Evolutionary conservation across 2,329 filamentous ascomycete genomes (phyloP).

Genomic region (Hymenoscyphus salicellus): DNA sequence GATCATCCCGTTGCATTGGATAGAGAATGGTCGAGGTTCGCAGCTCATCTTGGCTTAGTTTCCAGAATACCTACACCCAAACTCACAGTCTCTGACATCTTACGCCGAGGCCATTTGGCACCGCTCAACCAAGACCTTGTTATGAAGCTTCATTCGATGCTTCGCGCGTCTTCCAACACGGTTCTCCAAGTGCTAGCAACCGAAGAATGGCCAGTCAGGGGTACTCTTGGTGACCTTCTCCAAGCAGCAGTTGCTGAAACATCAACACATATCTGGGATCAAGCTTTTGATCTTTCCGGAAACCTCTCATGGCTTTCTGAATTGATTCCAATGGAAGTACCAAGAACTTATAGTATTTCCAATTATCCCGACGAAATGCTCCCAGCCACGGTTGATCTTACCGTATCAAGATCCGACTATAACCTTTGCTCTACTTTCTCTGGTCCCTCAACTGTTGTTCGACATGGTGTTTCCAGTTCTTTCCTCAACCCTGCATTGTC

Average conservation of each 20-base stretch:
- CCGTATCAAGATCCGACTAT: constrained; percentile 51
- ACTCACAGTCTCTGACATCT: constrained; percentile 48
- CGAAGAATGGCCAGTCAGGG: constrained; percentile 51
- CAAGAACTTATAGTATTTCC: constrained; percentile 53
- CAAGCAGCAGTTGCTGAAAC: constrained; percentile 49
- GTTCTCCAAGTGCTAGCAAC: constrained; percentile 49
- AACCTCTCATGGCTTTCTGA: constrained; percentile 45
- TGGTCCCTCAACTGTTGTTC: constrained; percentile 17
- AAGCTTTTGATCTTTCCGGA: constrained; percentile 44
- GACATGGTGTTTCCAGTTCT: constrained; percentile 50
- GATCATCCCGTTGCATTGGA: constrained; percentile 42
- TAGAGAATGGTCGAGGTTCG: constrained; percentile 47
- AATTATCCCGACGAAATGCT: constrained; percentile 50
- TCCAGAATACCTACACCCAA: constrained; percentile 29
- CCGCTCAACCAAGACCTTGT: constrained; percentile 52
- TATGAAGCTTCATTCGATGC: constrained; percentile 46
- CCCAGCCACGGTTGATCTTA: constrained; percentile 50
- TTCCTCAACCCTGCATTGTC: constrained; percentile 51
- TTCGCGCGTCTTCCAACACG: constrained; percentile 49
- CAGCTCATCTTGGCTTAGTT: constrained; percentile 45
- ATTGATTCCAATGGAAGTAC: constrained; percentile 48
- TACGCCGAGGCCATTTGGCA: constrained; percentile 50
- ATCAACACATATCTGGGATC: constrained; percentile 48
- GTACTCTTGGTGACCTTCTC: constrained; percentile 49
- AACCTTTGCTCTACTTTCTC: constrained; percentile 40